phyloP scores from a whole-genome alignment of 768 basidiomycete genomes.

The Phaffia tasmanica region DNA sequence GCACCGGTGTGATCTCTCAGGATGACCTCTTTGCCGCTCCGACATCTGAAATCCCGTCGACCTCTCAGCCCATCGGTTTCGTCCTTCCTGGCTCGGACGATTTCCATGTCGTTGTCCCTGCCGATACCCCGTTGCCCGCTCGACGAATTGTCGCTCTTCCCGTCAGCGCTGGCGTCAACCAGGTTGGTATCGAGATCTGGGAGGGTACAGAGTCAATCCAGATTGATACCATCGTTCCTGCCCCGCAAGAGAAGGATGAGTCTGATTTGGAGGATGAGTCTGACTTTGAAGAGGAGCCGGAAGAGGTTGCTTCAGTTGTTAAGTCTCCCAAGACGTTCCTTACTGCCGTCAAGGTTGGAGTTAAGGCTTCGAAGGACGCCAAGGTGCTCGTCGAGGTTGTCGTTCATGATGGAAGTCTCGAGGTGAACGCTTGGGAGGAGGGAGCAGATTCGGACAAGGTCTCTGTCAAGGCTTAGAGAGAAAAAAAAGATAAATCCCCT shows the following conservation, averaged over 20 bases:
- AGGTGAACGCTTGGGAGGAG: conserved; percentile 18
- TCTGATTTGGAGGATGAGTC: conserved; percentile 44
- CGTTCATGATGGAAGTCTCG: conserved; percentile 5
- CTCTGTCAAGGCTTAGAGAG: too few species aligned
- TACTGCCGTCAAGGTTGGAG: conserved; percentile 12
- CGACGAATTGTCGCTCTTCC: conserved; percentile 53
- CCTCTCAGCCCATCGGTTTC: conserved; percentile 53
- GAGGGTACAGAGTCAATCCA: conserved; percentile 50
- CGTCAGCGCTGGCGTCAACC: conserved; percentile 42
- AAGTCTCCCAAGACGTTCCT: conserved; percentile 28
- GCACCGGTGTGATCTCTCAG: conserved; percentile 40
- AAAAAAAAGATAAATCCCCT: too few species aligned
- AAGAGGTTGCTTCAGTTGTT: conserved; percentile 39
- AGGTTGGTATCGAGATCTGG: conserved; percentile 61
- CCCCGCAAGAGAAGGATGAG: conserved; percentile 44
- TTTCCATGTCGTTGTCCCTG: conserved; percentile 54
- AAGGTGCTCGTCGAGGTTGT: conserved; percentile 19
- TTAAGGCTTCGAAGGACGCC: conserved; percentile 11
- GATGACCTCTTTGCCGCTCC: conserved; percentile 42
- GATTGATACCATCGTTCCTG: conserved; percentile 49
- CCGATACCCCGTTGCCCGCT: conserved; percentile 61
- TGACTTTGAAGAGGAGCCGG: conserved; percentile 45
- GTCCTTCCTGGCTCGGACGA: conserved; percentile 51
- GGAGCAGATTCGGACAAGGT: background rate
- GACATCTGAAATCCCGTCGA: conserved; percentile 45